Evolutionary conservation across 805 yeast species (phyloP).

Genomic region (Kodamaea nitidulidarum): DNA sequence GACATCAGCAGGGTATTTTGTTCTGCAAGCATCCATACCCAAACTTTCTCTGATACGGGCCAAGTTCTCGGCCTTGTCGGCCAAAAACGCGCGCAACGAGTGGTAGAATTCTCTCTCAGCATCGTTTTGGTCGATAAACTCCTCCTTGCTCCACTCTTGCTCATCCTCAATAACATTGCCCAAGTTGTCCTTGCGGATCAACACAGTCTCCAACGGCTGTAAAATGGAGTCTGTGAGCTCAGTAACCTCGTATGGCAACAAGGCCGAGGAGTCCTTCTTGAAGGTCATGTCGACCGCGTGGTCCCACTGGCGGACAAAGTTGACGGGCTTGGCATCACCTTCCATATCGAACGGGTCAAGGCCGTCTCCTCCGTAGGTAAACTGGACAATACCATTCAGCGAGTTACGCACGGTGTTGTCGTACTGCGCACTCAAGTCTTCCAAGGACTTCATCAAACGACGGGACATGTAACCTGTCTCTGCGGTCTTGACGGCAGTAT

Average conservation of each 20-base stretch:
- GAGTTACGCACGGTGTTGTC: slow-evolving; percentile 95
- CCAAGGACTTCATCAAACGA: slow-evolving; percentile 94
- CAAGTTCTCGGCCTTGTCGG: slow-evolving; percentile 52
- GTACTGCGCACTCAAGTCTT: slow-evolving; percentile 89
- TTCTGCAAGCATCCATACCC: slow-evolving; percentile 23
- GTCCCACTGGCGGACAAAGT: slow-evolving; percentile 91
- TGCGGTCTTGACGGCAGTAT: slow-evolving; percentile 98
- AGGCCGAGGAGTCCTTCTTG: slow-evolving; percentile 46
- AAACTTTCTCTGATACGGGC: slow-evolving; percentile 53
- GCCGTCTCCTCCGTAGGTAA: slow-evolving; percentile 98
- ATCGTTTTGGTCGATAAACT: slow-evolving; percentile 76
- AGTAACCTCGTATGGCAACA: slow-evolving; percentile 68
- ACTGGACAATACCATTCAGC: slow-evolving; percentile 93
- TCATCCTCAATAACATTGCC: slow-evolving; percentile 50
- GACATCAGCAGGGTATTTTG: slow-evolving; percentile 8
- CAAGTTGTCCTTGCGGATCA: slow-evolving; percentile 68
- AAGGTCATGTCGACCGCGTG: slow-evolving; percentile 78
- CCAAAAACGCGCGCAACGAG: slow-evolving; percentile 65
- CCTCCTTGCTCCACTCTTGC: slow-evolving; percentile 44
- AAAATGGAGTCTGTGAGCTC: slow-evolving; percentile 53
- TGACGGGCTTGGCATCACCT: slow-evolving; percentile 96
- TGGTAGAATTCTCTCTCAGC: slow-evolving; percentile 83
- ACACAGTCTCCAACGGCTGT: slow-evolving; percentile 53
- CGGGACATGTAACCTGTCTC: slow-evolving; percentile 99
- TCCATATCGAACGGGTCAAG: slow-evolving; percentile 98